Evolutionary conservation across 1,139 yeast genomes (phyloP).

Genomic region (Tardiomyces depauwii): DNA sequence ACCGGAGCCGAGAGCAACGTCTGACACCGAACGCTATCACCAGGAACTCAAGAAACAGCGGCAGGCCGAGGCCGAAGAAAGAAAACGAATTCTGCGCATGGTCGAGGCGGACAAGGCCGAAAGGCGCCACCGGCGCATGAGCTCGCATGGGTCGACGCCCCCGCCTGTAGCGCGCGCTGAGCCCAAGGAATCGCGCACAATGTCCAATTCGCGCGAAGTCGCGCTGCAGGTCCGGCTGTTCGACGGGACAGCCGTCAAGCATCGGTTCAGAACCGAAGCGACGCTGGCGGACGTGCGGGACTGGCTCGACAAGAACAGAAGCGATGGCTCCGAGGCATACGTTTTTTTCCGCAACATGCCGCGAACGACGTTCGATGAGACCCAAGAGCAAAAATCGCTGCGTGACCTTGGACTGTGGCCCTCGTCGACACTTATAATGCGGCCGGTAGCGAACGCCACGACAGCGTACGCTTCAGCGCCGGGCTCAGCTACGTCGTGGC

Average conservation of each 20-base stretch:
- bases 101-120: slow-evolving; percentile 43
- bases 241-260: slow-evolving; percentile 42
- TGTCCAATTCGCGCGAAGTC: slow-evolving; percentile 22
- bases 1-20: neutral
- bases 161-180: slow-evolving; percentile 5
- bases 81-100: slow-evolving; percentile 40
- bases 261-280: slow-evolving; percentile 32
- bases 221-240: slow-evolving; percentile 40
- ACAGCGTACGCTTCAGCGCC: slow-evolving; percentile 18
- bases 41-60: neutral
- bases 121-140: slow-evolving; percentile 18
- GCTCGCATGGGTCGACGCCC: neutral
- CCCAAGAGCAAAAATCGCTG: slow-evolving; percentile 37
- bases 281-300: slow-evolving; percentile 44
- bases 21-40: neutral
- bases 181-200: slow-evolving; percentile 10
- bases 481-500: slow-evolving; percentile 11
- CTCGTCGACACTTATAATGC: slow-evolving; percentile 53
- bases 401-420: slow-evolving; percentile 45
- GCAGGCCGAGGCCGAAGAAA: slow-evolving; percentile 30
- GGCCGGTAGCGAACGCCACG: slow-evolving; percentile 32
- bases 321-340: slow-evolving; percentile 38
- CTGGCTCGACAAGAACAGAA: slow-evolving; percentile 49
- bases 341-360: slow-evolving; percentile 38
- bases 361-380: slow-evolving; percentile 32